Base-by-base conservation (phyloP, 2,329 filamentous ascomycete species). In the Phialocephala sp. region DNA sequence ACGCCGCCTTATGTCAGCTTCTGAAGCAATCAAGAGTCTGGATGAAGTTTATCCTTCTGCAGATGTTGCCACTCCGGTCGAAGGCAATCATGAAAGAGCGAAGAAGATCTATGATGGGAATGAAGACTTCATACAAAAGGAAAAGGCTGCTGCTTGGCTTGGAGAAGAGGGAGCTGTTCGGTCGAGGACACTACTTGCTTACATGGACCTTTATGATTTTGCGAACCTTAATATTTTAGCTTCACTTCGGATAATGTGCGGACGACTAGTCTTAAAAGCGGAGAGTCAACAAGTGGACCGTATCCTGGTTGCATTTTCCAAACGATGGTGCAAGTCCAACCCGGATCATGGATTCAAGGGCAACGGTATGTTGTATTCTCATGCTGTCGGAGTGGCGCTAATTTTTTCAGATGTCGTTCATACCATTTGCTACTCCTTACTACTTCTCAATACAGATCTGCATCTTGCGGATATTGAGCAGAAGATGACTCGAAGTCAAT, bases 231-330 rank as follows among this genome's bases (percentile, higher is more conserved):
- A 92, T 77, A 90, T 98, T 57, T 84, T 98, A 18, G 83, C 85
- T 43, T 88, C 92, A 8, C 83, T 98, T 69, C 89, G 95, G 32
- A 87, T 89, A 66, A 84, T 99, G 32, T 99, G 95, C 77, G 87
- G 87, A 61, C 90, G 92, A 37, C 83, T 98, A 27, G 84, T 95
- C 4, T 83, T 99, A 64, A 91, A 92, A 71, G 95, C 92, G 47
- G 95, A 99, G 79, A 97, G 94, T 2, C 95, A 99, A 79, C 94
- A 99, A 78, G 92, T 99, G 22, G 95, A 99, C 77, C 91, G 95
- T 39, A 94, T 99, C 66, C 81, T 99, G 69, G 92, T 96, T 73
- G 90, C 91, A 22, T 94, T 98, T 73, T 92, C 95, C 2, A 89
- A 88, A 69, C 85, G 94, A 67, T 99, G 95, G 95, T 97, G 93